A percentile compares a stretch with the other conserved stretches of the same genome.
phyloP scores from a whole-genome alignment of 805 yeast genomes.

The Priceomyces carsonii region DNA sequence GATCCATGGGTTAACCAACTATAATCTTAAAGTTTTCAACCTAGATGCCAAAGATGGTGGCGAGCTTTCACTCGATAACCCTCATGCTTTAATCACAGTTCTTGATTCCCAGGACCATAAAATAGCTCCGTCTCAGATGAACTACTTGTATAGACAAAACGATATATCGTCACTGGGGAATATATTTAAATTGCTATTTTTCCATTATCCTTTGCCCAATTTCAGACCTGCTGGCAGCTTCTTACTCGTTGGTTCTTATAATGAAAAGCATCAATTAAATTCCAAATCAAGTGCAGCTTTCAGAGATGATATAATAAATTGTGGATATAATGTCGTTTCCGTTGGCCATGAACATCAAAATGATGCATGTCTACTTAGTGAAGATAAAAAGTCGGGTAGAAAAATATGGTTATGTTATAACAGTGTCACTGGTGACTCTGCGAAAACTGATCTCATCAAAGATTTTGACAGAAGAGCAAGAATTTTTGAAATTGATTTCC shows the following conservation, averaged over 20 bases:
- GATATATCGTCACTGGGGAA: conserved; percentile 1
- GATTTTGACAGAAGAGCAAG: conserved; percentile 34
- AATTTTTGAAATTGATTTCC: conserved; percentile 34
- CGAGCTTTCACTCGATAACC: conserved; percentile 8
- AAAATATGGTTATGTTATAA: conserved; percentile 41
- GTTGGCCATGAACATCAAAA: conserved; percentile 48
- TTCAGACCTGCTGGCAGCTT: conserved; percentile 41
- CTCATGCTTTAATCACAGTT: conserved; percentile 28
- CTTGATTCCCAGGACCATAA: conserved; percentile 32
- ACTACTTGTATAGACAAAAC: conserved; percentile 31
- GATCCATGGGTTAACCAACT: conserved; percentile 39
- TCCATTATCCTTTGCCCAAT: conserved; percentile 45
- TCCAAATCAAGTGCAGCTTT: conserved; percentile 28
- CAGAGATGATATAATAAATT: conserved; percentile 32
- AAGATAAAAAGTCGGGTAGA: conserved; percentile 4
- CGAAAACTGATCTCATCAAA: conserved; percentile 23
- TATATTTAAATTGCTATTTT: conserved; percentile 31
- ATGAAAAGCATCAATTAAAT: conserved; percentile 36
- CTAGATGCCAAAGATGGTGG: conserved; percentile 7
- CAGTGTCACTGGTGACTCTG: conserved; percentile 40
- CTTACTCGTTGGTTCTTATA: conserved; percentile 38
- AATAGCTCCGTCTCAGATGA: conserved; percentile 34
- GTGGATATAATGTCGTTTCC: conserved; percentile 37
- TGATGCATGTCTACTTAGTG: conserved; percentile 38
- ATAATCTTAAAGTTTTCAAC: conserved; percentile 28